A percentile compares a stretch with the other conserved stretches of the same genome.
Evolutionary conservation across 179 eudicot genomes (phyloP).

Genomic region (Corrigiola litoralis): DNA sequence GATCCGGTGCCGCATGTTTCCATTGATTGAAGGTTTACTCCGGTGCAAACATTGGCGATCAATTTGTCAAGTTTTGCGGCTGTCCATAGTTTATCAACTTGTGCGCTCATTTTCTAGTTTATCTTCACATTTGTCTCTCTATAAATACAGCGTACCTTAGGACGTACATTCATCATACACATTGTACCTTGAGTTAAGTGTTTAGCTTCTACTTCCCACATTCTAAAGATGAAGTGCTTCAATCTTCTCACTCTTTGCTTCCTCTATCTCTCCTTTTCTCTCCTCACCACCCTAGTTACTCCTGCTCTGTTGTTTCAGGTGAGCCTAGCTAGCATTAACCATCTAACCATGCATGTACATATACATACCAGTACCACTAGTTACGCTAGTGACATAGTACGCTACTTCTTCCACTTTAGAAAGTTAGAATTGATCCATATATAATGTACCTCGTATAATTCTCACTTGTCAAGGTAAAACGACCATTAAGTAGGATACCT

Average conservation of each 20-base stretch:
- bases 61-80: conserved; percentile 15
- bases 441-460: neutral
- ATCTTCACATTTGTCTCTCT: conserved; percentile 14
- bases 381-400: too few species aligned
- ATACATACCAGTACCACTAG: too few species aligned
- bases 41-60: neutral
- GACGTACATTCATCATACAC: conserved; percentile 16
- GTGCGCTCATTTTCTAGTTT: conserved; percentile 16
- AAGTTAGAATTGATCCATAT: too few species aligned
- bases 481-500: too few species aligned
- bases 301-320: conserved; percentile 28
- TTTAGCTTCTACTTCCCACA: neutral
- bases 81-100: neutral
- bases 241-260: neutral
- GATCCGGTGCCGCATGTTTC: neutral
- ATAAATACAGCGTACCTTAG: conserved; percentile 2
- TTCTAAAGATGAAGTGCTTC: conserved; percentile 13
- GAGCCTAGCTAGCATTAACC: neutral
- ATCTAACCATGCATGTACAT: neutral
- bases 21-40: neutral
- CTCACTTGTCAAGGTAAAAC: neutral
- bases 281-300: conserved; percentile 9
- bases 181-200: neutral
- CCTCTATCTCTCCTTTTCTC: conserved; percentile 15
- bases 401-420: too few species aligned